phyloP scores from a whole-genome alignment of 2,329 filamentous ascomycete genomes.

The Sporothrix euskadiensis region DNA sequence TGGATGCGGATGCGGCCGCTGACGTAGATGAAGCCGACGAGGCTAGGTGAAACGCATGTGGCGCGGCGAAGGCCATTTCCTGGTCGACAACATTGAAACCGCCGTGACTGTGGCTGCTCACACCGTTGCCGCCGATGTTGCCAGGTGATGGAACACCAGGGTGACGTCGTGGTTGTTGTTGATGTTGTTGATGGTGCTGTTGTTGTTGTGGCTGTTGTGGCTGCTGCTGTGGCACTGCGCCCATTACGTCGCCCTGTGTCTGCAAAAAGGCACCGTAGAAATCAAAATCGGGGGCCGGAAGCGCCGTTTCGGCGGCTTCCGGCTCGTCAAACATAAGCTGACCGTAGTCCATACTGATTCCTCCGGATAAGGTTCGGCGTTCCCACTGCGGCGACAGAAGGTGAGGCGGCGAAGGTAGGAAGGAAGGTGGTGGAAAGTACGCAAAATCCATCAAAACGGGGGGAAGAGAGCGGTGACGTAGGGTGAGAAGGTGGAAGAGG shows the following conservation, averaged over 20 bases:
- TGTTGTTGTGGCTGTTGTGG: neutral
- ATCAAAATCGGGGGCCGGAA: constrained; percentile 21
- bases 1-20: neutral
- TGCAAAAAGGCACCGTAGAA: constrained; percentile 23
- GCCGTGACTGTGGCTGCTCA: constrained; percentile 1
- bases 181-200: constrained; percentile 13
- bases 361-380: neutral
- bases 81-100: constrained; percentile 1
- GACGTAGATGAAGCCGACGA: constrained; percentile 1
- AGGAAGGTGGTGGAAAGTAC: neutral
- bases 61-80: neutral
- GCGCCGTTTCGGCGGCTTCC: constrained; percentile 13
- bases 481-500: neutral
- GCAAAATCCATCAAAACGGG: constrained; percentile 16
- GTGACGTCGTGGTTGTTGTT: neutral
- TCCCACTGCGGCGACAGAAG: neutral
- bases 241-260: constrained; percentile 6
- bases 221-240: neutral
- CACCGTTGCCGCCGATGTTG: neutral
- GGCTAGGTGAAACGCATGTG: neutral
- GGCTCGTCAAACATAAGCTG: constrained; percentile 26
- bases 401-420: neutral
- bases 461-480: neutral
- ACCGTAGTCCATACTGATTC: constrained; percentile 28
- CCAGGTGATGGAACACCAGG: neutral